Conservation (phyloP, 129 eudicot species). For the Scalesia atractyloides region DNA sequence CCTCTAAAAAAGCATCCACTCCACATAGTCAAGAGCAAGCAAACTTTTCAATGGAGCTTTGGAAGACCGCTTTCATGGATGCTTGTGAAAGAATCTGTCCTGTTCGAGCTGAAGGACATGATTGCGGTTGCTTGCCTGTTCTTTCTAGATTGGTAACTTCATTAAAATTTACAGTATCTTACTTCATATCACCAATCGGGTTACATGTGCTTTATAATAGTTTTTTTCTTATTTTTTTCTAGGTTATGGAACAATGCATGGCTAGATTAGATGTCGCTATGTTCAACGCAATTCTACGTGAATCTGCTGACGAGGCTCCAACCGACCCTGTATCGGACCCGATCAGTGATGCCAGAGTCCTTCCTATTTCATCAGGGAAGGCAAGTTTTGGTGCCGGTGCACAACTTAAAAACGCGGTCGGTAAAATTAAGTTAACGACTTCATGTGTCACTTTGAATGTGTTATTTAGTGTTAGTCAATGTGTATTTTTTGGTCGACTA, state of each 20-base stretch:
- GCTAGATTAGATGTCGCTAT: slow-evolving; percentile 93
- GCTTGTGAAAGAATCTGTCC: slow-evolving; percentile 97
- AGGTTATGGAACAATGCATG: slow-evolving; percentile 94
- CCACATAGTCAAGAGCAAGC: slow-evolving; percentile 61
- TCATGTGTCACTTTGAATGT: slow-evolving; percentile 2
- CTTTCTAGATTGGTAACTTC: slow-evolving; percentile 71
- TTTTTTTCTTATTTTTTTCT: background rate
- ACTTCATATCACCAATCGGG: background rate
- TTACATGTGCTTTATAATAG: background rate
- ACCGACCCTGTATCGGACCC: slow-evolving; percentile 97
- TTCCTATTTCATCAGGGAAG: slow-evolving; percentile 85
- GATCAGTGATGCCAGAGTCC: slow-evolving; percentile 84
- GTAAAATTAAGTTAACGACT: slow-evolving; percentile 16
- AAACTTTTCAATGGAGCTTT: slow-evolving; percentile 74
- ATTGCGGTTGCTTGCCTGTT: slow-evolving; percentile 89
- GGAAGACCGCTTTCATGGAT: slow-evolving; percentile 96
- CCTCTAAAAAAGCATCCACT: slow-evolving; percentile 39
- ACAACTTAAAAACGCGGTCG: slow-evolving; percentile 86
- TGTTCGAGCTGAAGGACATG: slow-evolving; percentile 87
- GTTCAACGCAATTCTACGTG: slow-evolving; percentile 95
- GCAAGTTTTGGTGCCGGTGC: slow-evolving; percentile 98
- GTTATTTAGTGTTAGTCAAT: background rate
- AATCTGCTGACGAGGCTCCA: slow-evolving; percentile 85
- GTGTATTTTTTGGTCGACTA: slow-evolving; percentile 18
- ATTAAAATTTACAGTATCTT: background rate